Evolutionary conservation across 2,329 filamentous ascomycete genomes (phyloP).

Genomic region (Huntiella moniliformis): DNA sequence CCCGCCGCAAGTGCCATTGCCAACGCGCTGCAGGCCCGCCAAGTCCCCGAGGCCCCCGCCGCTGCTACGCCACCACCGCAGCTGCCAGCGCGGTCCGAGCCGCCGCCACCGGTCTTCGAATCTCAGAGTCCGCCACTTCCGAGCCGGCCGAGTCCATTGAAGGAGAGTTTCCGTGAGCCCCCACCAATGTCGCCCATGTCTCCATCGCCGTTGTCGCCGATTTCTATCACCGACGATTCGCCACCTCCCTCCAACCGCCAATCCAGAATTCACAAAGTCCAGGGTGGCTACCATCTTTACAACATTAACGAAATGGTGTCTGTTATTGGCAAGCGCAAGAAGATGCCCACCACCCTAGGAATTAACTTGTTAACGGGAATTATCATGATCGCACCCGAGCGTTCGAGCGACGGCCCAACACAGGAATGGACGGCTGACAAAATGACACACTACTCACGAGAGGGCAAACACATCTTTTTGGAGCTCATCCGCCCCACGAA

Average conservation of each 20-base stretch:
- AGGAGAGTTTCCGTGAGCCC: constrained; percentile 9
- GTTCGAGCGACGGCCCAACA: constrained; percentile 60
- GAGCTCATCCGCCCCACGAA: constrained; percentile 84
- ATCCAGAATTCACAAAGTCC: constrained; percentile 15
- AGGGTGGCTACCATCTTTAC: constrained; percentile 70
- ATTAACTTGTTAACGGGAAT: constrained; percentile 75
- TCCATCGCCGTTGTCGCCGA: constrained; percentile 6
- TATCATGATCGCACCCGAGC: constrained; percentile 81
- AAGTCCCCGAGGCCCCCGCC: constrained; percentile 13
- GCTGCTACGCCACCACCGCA: constrained; percentile 15
- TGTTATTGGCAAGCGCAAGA: constrained; percentile 92
- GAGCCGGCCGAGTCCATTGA: constrained; percentile 13
- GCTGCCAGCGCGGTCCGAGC: constrained; percentile 14
- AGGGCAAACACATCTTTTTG: constrained; percentile 94
- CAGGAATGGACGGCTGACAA: constrained; percentile 90
- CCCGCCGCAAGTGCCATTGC: constrained; percentile 37
- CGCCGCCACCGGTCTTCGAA: constrained; percentile 17
- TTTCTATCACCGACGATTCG: constrained; percentile 26
- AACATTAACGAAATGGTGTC: constrained; percentile 96
- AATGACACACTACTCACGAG: constrained; percentile 92
- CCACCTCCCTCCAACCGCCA: constrained; percentile 29
- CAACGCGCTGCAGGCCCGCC: constrained; percentile 32
- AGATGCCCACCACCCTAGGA: constrained; percentile 94
- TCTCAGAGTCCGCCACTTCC: constrained; percentile 21
- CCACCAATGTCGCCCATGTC: constrained; percentile 8